Evolutionary conservation across 768 basidiomycete species (phyloP), one percentile per base, ranked within the genome.

Genomic region (Mycena filopes): DNA sequence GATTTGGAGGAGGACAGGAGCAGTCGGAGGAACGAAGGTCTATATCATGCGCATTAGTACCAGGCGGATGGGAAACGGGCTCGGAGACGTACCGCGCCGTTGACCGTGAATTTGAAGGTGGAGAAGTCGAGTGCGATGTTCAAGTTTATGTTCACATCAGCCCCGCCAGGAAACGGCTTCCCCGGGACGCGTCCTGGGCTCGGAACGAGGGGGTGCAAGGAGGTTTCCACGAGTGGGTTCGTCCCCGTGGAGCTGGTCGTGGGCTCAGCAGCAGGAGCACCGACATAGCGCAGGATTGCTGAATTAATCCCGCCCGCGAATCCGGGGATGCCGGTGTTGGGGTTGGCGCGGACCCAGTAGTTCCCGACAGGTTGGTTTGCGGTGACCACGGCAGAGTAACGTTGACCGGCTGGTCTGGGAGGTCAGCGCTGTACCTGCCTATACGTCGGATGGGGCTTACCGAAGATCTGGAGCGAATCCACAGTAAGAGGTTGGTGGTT

Each of bases 1-100:
- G 54, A 86, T 84, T 69, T 86, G 84, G n/a, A 86, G 76, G 11
- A 87, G 73, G 1, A 83, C 82, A 0, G 85, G 85, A 1, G 79
- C 77, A 28, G 71, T 76, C 0, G 84, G 84, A 4, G 81, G 73
- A 5, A 60, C 49, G 47, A 75, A 82, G 6, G 76, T 55, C 62
- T 63, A 42, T 16, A 16, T 47, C 46, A 26, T 29, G 29, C 33
- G 42, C 4, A 16, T 54, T 13, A 54, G 51, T n/a, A 20, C 16
- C 10, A 53, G 10, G 36, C 46, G 36, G 36, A 36, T 36, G 15
- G 67, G 85, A 83, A 59, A 84, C 66, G 72, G 84, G 83, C 73
- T 83, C 80, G 12, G 82, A 83, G 77, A 64, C 28, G 12, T 13
- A 60, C 33, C 29, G 62, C 66, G 0, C 70, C 72, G 53, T 82